A percentile compares a stretch with the other conserved stretches of the same genome.
Evolutionary conservation across 257 asterid species (phyloP).

Genomic region (Rauvolfia tetraphylla): DNA sequence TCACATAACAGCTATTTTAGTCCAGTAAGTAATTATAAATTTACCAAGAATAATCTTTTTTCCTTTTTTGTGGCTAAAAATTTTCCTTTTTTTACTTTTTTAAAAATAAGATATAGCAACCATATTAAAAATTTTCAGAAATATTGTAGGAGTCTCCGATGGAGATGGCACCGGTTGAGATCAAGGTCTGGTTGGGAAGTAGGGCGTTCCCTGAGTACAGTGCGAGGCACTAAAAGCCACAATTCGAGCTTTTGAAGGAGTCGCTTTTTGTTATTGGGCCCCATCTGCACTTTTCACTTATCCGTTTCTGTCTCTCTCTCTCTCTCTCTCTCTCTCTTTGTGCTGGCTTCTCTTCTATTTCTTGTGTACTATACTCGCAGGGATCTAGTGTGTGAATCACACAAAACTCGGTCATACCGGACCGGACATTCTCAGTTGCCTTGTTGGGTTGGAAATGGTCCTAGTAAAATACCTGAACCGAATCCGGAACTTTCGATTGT

Average conservation of each 20-base stretch:
- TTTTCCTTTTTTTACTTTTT: not conserved
- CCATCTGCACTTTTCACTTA: conserved; percentile 12
- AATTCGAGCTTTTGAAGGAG: conserved; percentile 11
- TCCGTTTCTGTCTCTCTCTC: conserved; percentile 17
- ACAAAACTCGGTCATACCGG: not conserved
- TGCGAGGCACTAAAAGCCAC: not conserved
- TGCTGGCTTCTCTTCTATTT: not conserved
- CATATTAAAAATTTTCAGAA: not conserved
- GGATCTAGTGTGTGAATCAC: not conserved
- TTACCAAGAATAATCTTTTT: not conserved
- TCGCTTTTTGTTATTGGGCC: not conserved
- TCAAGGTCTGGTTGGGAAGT: conserved; percentile 15
- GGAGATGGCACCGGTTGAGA: conserved; percentile 10
- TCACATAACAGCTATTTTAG: too few species aligned
- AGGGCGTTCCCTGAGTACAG: conserved; percentile 7
- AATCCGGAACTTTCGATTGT: too few species aligned
- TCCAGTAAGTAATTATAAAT: too few species aligned
- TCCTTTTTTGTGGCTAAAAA: not conserved
- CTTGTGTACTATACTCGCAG: not conserved
- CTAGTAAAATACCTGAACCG: too few species aligned
- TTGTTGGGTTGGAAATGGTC: not conserved
- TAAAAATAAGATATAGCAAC: not conserved
- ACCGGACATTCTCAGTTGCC: not conserved
- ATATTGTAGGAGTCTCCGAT: not conserved
- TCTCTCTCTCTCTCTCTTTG: conserved; percentile 12